Evolutionary conservation across 345 rosid species (phyloP).

Genomic region (Euphorbia peplus): DNA sequence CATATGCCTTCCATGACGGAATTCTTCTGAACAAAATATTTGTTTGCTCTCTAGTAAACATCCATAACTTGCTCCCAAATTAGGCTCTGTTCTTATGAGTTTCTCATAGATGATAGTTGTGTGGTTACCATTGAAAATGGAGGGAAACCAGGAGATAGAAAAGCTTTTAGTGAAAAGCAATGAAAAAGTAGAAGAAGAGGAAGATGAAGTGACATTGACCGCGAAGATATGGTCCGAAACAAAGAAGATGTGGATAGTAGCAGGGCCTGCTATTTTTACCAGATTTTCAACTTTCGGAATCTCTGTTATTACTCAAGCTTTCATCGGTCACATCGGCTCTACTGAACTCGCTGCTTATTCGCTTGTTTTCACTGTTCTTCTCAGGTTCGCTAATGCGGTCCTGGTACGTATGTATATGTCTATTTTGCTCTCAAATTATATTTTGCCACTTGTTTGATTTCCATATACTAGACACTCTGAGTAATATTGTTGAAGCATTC

Average conservation of each 20-base stretch:
- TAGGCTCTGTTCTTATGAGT: no score
- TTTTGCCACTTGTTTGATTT: not conserved
- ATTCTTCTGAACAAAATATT: no score
- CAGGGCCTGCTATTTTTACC: conserved; percentile 75
- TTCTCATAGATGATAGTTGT: no score
- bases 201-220: conserved; percentile 16
- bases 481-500: no score
- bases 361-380: conserved; percentile 52
- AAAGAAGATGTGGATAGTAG: conserved; percentile 68
- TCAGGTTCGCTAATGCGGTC: conserved; percentile 62
- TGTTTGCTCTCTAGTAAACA: no score
- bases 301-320: conserved; percentile 55
- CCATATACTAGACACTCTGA: no score
- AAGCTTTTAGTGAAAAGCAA: conserved; percentile 7
- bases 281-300: conserved; percentile 62
- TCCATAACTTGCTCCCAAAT: no score
- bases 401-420: conserved; percentile 54
- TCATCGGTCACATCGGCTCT: conserved; percentile 65
- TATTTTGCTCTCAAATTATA: not conserved
- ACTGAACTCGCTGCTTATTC: conserved; percentile 71
- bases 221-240: conserved; percentile 51
- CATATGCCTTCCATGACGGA: no score
- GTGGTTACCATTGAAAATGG: not conserved
- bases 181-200: conserved; percentile 14
- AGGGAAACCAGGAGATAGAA: not conserved